Evolutionary conservation across 2,329 filamentous ascomycete genomes (phyloP).

Genomic region (Venturia nashicola): DNA sequence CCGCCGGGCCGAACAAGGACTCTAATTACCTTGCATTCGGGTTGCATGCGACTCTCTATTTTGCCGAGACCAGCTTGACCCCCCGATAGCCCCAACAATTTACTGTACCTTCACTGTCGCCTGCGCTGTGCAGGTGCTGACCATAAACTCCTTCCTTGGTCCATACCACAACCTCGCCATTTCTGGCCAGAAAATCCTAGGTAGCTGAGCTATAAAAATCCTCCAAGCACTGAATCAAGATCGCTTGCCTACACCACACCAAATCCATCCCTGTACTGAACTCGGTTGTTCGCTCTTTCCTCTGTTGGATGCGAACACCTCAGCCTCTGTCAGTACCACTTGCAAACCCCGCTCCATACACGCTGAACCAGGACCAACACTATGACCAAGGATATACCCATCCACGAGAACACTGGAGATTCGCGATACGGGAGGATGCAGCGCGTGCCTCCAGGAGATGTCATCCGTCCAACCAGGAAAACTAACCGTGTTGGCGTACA

Average conservation of each 20-base stretch:
- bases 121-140: not conserved
- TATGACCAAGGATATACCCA: not conserved
- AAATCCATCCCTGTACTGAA: not conserved
- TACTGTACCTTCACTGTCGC: not conserved
- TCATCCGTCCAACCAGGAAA: conserved; percentile 24
- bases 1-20: not conserved
- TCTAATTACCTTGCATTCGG: not conserved
- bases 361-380: not conserved
- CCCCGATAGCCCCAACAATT: not conserved
- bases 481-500: conserved; percentile 59
- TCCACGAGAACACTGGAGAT: not conserved
- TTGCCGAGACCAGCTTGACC: not conserved
- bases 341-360: not conserved
- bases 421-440: conserved; percentile 1
- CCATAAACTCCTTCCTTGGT: not conserved
- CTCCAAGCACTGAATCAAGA: not conserved
- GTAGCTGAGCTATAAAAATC: too few relatives aligned
- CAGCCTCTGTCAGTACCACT: not conserved
- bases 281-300: not conserved
- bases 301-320: not conserved
- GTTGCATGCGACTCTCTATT: not conserved
- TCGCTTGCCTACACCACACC: not conserved
- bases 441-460: conserved; percentile 6
- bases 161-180: not conserved
- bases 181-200: not conserved